These are phyloP conservation scores for Tulasnella sp. DNA, from an alignment of 768 basidiomycete genomes.

Conservation along the genomic window DNA sequence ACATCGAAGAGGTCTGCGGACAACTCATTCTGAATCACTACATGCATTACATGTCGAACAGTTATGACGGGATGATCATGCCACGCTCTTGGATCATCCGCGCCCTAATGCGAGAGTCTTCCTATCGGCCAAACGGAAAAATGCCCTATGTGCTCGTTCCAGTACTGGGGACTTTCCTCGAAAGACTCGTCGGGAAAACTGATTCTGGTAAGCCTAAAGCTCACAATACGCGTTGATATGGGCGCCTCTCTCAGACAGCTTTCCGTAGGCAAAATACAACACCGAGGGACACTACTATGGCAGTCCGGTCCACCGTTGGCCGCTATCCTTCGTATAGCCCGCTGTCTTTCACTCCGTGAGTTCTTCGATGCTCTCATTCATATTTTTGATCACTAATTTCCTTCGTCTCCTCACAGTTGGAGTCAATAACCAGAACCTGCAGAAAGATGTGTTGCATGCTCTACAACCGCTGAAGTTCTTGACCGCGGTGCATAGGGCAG, in stretches of 20 bases:
- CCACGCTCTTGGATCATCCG: constrained; percentile 28
- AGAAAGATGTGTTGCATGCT: neutral
- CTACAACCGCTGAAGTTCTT: neutral
- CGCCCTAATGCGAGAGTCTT: neutral
- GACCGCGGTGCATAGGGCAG: neutral
- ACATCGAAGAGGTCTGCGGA: constrained; percentile 25
- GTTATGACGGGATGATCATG: neutral
- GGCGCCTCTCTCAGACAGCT: neutral
- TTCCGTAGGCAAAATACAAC: neutral
- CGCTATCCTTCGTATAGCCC: neutral
- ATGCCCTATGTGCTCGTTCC: neutral
- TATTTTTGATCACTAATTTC: neutral
- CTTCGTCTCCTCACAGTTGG: neutral
- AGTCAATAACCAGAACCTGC: neutral
- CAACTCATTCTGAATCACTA: constrained; percentile 19
- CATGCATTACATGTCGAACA: neutral
- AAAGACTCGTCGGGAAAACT: neutral
- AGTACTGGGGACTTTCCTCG: neutral
- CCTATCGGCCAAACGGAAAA: neutral
- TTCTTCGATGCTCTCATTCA: neutral
- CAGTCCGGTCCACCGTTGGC: neutral
- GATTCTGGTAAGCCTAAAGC: neutral
- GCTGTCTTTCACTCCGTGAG: neutral
- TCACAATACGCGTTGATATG: neutral
- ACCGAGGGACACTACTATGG: neutral